Conservation (phyloP, 2,329 filamentous ascomycete genomes). For the Phialocephala sp. region DNA sequence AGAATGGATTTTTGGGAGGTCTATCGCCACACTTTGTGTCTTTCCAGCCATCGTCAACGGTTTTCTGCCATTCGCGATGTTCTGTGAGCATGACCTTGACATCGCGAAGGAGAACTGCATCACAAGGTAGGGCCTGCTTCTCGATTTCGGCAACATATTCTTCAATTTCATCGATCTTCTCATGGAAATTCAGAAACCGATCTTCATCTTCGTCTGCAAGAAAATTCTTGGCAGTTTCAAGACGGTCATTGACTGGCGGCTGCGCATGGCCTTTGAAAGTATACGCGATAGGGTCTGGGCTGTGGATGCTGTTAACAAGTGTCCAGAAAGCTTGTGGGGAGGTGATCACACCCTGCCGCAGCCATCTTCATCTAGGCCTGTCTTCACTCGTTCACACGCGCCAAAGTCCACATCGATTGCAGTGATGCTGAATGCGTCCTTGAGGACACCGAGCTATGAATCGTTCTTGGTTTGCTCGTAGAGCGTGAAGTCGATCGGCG, state of each 20-base stretch:
- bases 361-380: constrained; percentile 5
- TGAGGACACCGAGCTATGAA: not conserved
- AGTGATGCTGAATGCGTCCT: constrained; percentile 1
- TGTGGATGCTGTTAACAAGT: not conserved
- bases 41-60: not conserved
- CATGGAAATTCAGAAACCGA: constrained; percentile 48
- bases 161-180: constrained; percentile 43
- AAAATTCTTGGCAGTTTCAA: constrained; percentile 49
- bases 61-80: constrained; percentile 35
- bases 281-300: not conserved
- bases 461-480: not conserved
- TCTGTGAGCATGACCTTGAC: constrained; percentile 34
- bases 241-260: constrained; percentile 43
- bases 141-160: constrained; percentile 35
- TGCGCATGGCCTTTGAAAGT: constrained; percentile 40
- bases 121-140: constrained; percentile 14
- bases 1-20: constrained; percentile 23
- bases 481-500: not conserved
- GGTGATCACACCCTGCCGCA: not conserved
- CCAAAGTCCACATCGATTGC: not conserved
- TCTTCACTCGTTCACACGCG: not conserved
- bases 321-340: not conserved
- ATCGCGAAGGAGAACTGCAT: constrained; percentile 23
- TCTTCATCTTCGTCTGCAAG: constrained; percentile 55
- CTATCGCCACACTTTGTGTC: constrained; percentile 13